Base-by-base conservation (phyloP, 139 green algal genomes). In the Pseudopediastrum boryanum region DNA sequence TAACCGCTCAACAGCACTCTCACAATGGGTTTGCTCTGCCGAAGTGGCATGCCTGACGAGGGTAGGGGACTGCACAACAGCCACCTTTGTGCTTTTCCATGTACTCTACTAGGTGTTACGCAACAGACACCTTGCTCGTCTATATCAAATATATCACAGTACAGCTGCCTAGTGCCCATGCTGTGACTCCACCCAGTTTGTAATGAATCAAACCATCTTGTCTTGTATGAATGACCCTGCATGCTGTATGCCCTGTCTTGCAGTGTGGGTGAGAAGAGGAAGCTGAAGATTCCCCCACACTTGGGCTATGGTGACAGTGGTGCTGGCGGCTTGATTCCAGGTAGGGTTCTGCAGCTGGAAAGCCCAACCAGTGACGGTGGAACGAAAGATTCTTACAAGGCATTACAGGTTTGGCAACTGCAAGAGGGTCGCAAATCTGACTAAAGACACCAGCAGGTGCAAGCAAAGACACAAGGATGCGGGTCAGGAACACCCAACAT, bases 281-380 rank as follows among this genome's bases (percentile, higher is more conserved):
- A 91, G 81, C 79, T 93, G 48, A 86, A 88, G 61, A 93, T 93
- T 68, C 89, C 89, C 19, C 68, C 83, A 31, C 50, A 85, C 25
- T 48, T 93, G 43, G 89, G 89, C 23, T 93, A 93, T 69, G 89
- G 89, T 25, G 85, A 91, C 12, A 78, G 64, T 31, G 89, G 88
- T 21, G 79, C 84, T 16, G 78, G 78, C 0, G 80, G 84, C 44
- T 89, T 78, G 31, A 92, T 92, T 29, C 88, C 88, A 65, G 88
- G 86, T 81, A 48, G 56, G 27, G 2, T 35, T 61, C 7, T 54
- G 5, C 21, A 43, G 1, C 44, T 42, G 48, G 3, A 31, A n/a
- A n/a, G n/a, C n/a, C n/a, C n/a, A n/a, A n/a, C n/a, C n/a, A n/a
- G n/a, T n/a, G n/a, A n/a, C n/a, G n/a, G n/a, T n/a, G n/a, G n/a